Evolutionary conservation across 345 rosid genomes (phyloP).

Genomic region (Melaleuca quinquenervia): DNA sequence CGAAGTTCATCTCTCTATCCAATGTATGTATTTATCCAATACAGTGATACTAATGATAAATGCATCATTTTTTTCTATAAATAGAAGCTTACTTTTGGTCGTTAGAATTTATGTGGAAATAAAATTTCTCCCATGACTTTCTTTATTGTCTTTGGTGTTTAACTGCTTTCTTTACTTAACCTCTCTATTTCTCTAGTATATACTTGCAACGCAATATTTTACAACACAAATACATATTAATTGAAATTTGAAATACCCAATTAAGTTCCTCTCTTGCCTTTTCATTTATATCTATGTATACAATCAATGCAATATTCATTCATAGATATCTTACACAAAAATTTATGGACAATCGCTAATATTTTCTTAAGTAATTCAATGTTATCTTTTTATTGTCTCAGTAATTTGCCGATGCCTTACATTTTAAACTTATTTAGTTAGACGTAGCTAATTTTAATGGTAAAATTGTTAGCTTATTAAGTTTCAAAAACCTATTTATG

Average conservation of each 20-base stretch:
- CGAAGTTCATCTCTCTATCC: no score
- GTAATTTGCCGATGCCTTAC: background rate
- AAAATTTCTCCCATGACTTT: no score
- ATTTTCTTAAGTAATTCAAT: no score
- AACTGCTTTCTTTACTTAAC: no score
- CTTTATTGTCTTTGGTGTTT: no score
- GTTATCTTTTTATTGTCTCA: background rate
- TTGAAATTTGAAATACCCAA: background rate
- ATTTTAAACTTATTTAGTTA: background rate
- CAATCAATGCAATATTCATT: background rate
- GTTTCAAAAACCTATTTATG: background rate
- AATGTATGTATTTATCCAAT: no score
- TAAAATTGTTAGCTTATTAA: background rate
- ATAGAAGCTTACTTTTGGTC: no score
- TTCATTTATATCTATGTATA: background rate
- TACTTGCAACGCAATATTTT: no score
- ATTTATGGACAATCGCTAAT: background rate
- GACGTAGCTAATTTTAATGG: background rate
- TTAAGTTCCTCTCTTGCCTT: background rate
- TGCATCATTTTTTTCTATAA: no score
- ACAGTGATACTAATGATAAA: no score
- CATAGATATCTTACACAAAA: background rate
- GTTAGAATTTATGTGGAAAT: no score
- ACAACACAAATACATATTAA: background rate
- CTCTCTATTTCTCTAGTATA: no score